Percentiles rank a stretch among this genome's conserved stretches.
Evolutionary conservation across 2,329 filamentous ascomycete species (phyloP).

Genomic region (Alternaria arbusti): DNA sequence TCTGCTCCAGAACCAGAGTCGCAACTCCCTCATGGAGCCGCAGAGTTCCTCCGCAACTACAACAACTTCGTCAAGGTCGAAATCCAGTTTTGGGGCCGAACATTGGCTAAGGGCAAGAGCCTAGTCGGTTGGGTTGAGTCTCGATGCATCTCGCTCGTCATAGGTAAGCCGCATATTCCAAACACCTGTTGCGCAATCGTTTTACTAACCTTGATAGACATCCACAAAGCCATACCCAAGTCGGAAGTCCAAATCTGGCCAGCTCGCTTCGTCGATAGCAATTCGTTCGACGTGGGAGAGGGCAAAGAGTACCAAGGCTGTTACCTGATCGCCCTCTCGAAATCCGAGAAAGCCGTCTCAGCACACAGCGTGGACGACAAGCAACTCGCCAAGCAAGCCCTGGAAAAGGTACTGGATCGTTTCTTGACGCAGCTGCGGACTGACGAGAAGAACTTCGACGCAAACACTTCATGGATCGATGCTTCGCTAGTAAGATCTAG

Average conservation of each 20-base stretch:
- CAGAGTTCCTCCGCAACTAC: conserved; percentile 60
- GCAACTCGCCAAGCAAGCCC: conserved; percentile 51
- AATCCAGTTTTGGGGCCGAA: conserved; percentile 69
- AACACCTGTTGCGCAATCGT: too few species aligned
- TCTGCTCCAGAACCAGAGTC: not conserved
- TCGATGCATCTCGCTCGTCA: conserved; percentile 63
- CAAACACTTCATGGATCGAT: conserved; percentile 44
- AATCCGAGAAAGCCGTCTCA: not conserved
- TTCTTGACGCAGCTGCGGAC: conserved; percentile 46
- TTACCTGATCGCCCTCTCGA: conserved; percentile 66
- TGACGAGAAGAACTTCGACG: conserved; percentile 47
- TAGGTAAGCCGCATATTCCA: conserved; percentile 54
- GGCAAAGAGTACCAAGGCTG: conserved; percentile 62
- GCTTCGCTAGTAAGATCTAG: conserved; percentile 38
- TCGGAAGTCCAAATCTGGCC: conserved; percentile 68
- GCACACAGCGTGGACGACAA: conserved; percentile 45
- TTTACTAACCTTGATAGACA: conserved; percentile 52
- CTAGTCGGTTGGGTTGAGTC: conserved; percentile 71
- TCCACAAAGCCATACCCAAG: conserved; percentile 60
- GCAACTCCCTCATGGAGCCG: conserved; percentile 6
- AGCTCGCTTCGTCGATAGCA: conserved; percentile 57
- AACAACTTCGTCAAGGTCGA: conserved; percentile 66
- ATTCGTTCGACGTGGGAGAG: conserved; percentile 16
- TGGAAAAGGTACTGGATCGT: conserved; percentile 48
- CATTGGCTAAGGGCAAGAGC: conserved; percentile 59